Evolutionary conservation across 345 rosid genomes (phyloP).

Genomic region (Citrus australasica): DNA sequence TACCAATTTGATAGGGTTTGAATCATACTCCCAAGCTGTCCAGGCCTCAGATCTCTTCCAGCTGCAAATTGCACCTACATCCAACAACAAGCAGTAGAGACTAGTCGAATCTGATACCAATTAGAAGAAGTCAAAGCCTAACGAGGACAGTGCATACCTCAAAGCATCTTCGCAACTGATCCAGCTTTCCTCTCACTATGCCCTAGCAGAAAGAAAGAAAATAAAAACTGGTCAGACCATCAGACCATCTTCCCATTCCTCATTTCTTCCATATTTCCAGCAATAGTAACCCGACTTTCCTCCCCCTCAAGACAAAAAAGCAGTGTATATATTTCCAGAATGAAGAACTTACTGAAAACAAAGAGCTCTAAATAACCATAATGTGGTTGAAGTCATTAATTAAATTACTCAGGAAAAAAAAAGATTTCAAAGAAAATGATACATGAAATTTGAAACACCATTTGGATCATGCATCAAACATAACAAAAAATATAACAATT

Average conservation of each 20-base stretch:
- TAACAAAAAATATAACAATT: neutral
- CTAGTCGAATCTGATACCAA: neutral
- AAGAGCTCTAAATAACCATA: neutral
- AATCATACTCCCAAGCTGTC: slow-evolving; percentile 79
- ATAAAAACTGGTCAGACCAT: neutral
- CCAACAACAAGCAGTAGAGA: slow-evolving; percentile 8
- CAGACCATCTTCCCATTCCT: neutral
- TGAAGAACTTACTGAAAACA: neutral
- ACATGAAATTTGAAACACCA: neutral
- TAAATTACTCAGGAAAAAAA: neutral
- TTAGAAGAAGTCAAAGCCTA: neutral
- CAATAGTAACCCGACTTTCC: neutral
- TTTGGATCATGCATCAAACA: neutral
- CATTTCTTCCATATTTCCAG: neutral
- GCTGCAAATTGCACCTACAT: slow-evolving; percentile 91
- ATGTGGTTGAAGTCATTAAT: neutral
- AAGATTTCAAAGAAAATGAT: neutral
- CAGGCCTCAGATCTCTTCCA: slow-evolving; percentile 95
- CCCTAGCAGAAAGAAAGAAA: slow-evolving; percentile 45
- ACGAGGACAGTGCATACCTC: slow-evolving; percentile 50
- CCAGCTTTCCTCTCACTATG: slow-evolving; percentile 93
- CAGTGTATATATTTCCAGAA: neutral
- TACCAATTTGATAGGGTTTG: slow-evolving; percentile 90
- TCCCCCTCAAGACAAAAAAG: neutral
- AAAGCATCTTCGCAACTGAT: slow-evolving; percentile 88